These are phyloP conservation scores for Fusarium verrucosum DNA, from an alignment of 2,329 filamentous ascomycete genomes.

Conservation along the genomic window DNA sequence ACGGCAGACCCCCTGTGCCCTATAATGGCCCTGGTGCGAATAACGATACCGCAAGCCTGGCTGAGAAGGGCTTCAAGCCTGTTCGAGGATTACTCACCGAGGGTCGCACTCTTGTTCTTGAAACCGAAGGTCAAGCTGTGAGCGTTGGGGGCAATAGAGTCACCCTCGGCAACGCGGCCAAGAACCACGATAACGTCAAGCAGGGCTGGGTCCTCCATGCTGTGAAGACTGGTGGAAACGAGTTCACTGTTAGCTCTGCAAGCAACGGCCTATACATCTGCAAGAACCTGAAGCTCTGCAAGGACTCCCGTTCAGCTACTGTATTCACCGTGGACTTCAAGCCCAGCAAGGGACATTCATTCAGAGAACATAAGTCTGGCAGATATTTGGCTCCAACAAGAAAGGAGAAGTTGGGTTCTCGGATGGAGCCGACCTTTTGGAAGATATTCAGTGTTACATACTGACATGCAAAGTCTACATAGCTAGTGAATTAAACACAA, in stretches of 20 bases:
- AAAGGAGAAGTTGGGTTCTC: background rate
- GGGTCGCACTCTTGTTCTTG: background rate
- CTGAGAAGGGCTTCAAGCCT: slow-evolving; percentile 2
- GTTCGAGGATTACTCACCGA: slow-evolving; percentile 3
- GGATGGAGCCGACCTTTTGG: background rate
- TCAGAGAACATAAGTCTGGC: background rate
- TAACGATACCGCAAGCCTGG: background rate
- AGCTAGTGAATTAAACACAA: background rate
- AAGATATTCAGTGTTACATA: slow-evolving; percentile 5
- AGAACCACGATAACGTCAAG: background rate
- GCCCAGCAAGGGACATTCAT: background rate
- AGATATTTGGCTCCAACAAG: background rate
- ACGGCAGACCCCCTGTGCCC: background rate
- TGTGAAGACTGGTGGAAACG: background rate
- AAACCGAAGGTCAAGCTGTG: background rate
- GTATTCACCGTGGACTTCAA: background rate
- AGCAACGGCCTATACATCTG: background rate
- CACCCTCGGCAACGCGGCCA: background rate
- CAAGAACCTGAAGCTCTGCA: background rate
- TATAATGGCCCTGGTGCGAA: background rate
- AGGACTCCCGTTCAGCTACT: background rate
- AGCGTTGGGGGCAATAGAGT: background rate
- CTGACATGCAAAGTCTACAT: background rate
- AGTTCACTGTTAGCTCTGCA: background rate
- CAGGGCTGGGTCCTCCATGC: slow-evolving; percentile 1